phyloP scores from a whole-genome alignment of 140 eudicot species.

The Flaveria floridana region DNA sequence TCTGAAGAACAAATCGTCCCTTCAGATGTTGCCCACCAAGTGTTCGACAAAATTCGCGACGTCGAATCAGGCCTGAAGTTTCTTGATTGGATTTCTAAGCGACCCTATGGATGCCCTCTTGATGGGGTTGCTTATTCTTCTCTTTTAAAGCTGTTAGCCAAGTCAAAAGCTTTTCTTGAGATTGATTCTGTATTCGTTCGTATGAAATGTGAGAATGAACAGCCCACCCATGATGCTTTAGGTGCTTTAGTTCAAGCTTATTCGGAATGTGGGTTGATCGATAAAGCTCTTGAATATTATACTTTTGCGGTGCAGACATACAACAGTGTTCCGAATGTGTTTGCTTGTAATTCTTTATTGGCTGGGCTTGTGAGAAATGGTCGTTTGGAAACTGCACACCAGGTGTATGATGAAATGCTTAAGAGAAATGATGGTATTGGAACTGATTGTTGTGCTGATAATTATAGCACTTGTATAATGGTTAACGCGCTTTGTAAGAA shows the following conservation, averaged over 20 bases:
- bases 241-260: conserved; percentile 51
- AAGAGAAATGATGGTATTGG: conserved; percentile 37
- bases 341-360: conserved; percentile 76
- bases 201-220: conserved; percentile 41
- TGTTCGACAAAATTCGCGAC: conserved; percentile 72
- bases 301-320: conserved; percentile 35
- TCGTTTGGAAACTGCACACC: conserved; percentile 42
- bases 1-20: conserved; percentile 54
- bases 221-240: conserved; percentile 62
- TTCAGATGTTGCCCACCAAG: conserved; percentile 77
- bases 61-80: conserved; percentile 47
- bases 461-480: conserved; percentile 70
- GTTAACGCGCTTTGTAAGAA: conserved; percentile 71
- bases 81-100: conserved; percentile 50
- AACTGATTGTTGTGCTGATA: conserved; percentile 51
- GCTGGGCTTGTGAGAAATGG: conserved; percentile 49
- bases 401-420: conserved; percentile 63
- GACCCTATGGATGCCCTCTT: conserved; percentile 58
- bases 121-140: conserved; percentile 77
- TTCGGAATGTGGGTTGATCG: conserved; percentile 59
- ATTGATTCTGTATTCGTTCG: conserved; percentile 48
- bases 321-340: conserved; percentile 50
- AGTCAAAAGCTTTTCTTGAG: conserved; percentile 52
- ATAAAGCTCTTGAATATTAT: conserved; percentile 62
- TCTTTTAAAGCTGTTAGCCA: conserved; percentile 72